Evolutionary conservation across 129 eudicot species (phyloP), one percentile per base, ranked within the genome.

Genomic region (Apium graveolens): DNA sequence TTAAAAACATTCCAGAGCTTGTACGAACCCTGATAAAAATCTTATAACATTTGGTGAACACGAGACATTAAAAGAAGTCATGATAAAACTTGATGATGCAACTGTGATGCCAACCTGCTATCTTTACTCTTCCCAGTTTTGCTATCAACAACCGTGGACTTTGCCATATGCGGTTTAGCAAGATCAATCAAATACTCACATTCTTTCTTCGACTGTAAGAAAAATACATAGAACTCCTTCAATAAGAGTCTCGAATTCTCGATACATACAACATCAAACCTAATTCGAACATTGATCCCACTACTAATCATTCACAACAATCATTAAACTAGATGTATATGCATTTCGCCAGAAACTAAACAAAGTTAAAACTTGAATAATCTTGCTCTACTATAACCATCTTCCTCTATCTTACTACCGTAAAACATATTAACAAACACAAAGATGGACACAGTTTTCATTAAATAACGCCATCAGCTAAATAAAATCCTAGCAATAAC

Each of bases 71-170:
- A 78, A 82, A 41, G 70, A 77, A 24, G 2, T 17, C 17, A 32
- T 5, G 34, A 60, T 48, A 45, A 44, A 32, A 26, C 48, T 78
- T 27, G 46, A 20, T 3, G 9, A 73, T 73, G 74, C 37, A 71
- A 73, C 70, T 68, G 53, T 35, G 39, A 73, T 42, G 82, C 88
- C 81, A 60, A 95, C 98, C 98, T 91, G 96, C 99, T 96, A 81
- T 96, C 97, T 82, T 87, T 96, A 76, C 97, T 92, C 89, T 83
- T 79, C 65, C 97, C 99, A 42, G 99, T 96, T 86, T 90, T 89
- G 87, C 96, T 92, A 90, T 96, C 97, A 77, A 96, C 99, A 83
- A 96, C 99, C 27, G 97, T 87, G 26, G 99, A 96, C 82, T 92
- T 96, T 17, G 55, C 79, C 99, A 96, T 88, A 83, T 90, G 89